Evolutionary conservation across 2,329 filamentous ascomycete genomes (phyloP).

Genomic region (Trichoderma hamatum): DNA sequence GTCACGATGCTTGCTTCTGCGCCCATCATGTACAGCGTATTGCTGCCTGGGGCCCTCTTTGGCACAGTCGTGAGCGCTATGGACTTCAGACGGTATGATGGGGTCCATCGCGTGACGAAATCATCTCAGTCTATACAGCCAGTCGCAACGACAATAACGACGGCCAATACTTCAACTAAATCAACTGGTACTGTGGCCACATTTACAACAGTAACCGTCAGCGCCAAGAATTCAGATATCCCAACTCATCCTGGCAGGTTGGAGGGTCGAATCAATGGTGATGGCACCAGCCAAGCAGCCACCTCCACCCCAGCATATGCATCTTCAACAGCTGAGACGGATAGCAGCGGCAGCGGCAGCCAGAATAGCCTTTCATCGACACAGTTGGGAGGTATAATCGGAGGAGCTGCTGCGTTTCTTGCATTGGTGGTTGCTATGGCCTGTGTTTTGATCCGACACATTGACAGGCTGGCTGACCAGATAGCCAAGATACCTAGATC

Average conservation of each 20-base stretch:
- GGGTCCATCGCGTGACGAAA: slow-evolving; percentile 40
- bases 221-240: slow-evolving; percentile 45
- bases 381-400: slow-evolving; percentile 58
- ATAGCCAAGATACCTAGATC: slow-evolving; percentile 40
- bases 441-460: slow-evolving; percentile 53
- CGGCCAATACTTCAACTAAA: slow-evolving; percentile 50
- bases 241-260: slow-evolving; percentile 38
- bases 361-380: slow-evolving; percentile 41
- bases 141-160: slow-evolving; percentile 49
- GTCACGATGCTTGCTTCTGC: slow-evolving; percentile 1
- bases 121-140: slow-evolving; percentile 42
- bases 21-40: not conserved
- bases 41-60: not conserved
- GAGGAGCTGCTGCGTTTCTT: slow-evolving; percentile 53
- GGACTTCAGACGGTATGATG: slow-evolving; percentile 38
- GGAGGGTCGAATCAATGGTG: slow-evolving; percentile 30
- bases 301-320: slow-evolving; percentile 49
- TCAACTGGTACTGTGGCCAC: slow-evolving; percentile 45
- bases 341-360: slow-evolving; percentile 33
- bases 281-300: slow-evolving; percentile 37
- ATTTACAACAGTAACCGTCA: slow-evolving; percentile 45
- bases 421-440: slow-evolving; percentile 51
- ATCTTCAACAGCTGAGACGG: slow-evolving; percentile 28
- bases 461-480: slow-evolving; percentile 51
- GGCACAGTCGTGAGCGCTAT: slow-evolving; percentile 28